These are phyloP conservation scores for Sutorius australiensis DNA, from an alignment of 768 basidiomycete species.

Conservation along the genomic window DNA sequence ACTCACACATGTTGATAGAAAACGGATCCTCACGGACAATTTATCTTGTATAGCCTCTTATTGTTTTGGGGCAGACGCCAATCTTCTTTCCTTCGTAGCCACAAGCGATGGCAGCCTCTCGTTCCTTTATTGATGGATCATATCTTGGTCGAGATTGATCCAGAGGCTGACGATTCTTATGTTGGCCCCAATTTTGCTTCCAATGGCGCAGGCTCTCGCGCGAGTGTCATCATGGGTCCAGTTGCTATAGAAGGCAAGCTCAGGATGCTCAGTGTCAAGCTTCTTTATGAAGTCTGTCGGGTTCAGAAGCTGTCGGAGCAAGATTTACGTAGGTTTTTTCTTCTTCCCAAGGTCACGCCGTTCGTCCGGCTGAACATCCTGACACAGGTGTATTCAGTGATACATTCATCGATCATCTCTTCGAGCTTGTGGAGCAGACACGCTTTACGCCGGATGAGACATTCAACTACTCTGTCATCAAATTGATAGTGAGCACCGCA, in stretches of 20 bases:
- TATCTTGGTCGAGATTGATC: conserved; percentile 76
- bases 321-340: conserved; percentile 66
- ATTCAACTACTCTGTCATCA: conserved; percentile 94
- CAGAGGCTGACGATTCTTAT: conserved; percentile 62
- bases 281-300: conserved; percentile 91
- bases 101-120: conserved; percentile 80
- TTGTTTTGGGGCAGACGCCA: conserved; percentile 70
- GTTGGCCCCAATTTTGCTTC: conserved; percentile 37
- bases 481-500: conserved; percentile 67
- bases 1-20: conserved; percentile 41
- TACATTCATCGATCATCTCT: conserved; percentile 80
- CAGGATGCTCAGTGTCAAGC: conserved; percentile 60
- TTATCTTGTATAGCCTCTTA: conserved; percentile 77
- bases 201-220: conserved; percentile 24
- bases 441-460: conserved; percentile 83
- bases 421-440: conserved; percentile 92
- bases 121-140: conserved; percentile 84
- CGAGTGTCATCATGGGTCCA: conserved; percentile 39
- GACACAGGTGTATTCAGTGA: conserved; percentile 73
- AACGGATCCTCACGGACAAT: conserved; percentile 81
- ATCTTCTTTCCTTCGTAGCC: conserved; percentile 67
- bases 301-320: conserved; percentile 77
- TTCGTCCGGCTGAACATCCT: conserved; percentile 5
- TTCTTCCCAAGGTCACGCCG: not conserved
- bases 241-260: conserved; percentile 85